A percentile compares a stretch with the other conserved stretches of the same genome.
phyloP scores from a whole-genome alignment of 2,329 filamentous ascomycete genomes.

The Exophiala aquamarina region DNA sequence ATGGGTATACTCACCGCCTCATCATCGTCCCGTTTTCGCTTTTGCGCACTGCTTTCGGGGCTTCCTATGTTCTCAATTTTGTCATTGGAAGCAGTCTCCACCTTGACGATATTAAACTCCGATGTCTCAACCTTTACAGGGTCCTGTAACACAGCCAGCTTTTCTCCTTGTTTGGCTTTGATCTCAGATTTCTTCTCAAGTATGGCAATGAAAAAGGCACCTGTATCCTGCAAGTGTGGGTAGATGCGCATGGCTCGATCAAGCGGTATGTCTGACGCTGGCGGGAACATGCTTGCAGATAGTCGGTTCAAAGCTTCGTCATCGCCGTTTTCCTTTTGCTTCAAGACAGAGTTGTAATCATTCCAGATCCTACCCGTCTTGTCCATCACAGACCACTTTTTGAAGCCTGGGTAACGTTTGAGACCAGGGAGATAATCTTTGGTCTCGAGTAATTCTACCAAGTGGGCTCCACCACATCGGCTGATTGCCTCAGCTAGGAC shows the following conservation, averaged over 20 bases:
- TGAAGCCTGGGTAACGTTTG: conserved; percentile 74
- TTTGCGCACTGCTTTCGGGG: conserved; percentile 26
- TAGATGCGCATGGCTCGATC: conserved; percentile 93
- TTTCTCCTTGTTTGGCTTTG: conserved; percentile 69
- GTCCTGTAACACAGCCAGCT: conserved; percentile 3
- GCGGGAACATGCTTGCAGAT: conserved; percentile 80
- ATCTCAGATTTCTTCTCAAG: conserved; percentile 90
- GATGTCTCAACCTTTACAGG: conserved; percentile 39
- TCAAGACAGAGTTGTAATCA: conserved; percentile 78
- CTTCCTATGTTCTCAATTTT: conserved; percentile 35
- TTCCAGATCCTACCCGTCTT: conserved; percentile 77
- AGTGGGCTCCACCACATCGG: conserved; percentile 77
- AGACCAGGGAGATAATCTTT: conserved; percentile 73
- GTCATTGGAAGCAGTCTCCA: conserved; percentile 27
- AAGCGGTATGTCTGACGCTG: conserved; percentile 67
- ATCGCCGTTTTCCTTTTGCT: conserved; percentile 57
- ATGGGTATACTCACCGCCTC: conserved; percentile 8
- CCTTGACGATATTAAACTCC: conserved; percentile 35
- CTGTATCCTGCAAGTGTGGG: conserved; percentile 92
- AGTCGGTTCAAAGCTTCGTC: conserved; percentile 65
- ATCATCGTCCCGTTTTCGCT: conserved; percentile 24
- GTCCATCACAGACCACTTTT: conserved; percentile 87
- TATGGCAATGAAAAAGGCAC: conserved; percentile 95
- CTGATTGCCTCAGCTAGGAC: conserved; percentile 86
- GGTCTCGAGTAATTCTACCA: conserved; percentile 83